phyloP scores from a whole-genome alignment of 1,284 basidiomycete species.

The Cutaneotrichosporon arboriforme region DNA sequence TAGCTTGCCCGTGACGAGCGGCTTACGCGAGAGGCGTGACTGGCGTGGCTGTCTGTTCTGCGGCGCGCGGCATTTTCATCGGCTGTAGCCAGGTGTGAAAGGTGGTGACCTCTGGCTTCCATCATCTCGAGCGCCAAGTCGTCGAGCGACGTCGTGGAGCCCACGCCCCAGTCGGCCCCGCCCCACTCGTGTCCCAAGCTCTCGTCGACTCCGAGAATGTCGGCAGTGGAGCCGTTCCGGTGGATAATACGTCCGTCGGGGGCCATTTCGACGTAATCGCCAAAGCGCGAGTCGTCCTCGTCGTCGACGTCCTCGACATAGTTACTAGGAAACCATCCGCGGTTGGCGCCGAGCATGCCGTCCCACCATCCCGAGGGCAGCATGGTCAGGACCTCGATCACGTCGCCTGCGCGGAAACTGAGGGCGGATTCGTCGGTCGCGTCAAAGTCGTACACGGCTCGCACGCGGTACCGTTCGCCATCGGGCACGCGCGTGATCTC shows the following conservation, averaged over 20 bases:
- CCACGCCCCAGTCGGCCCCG: slow-evolving; percentile 18
- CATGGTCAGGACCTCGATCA: slow-evolving; percentile 89
- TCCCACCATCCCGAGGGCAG: slow-evolving; percentile 99
- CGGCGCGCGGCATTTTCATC: background rate
- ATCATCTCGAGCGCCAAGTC: slow-evolving; percentile 37
- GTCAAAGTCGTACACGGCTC: slow-evolving; percentile 86
- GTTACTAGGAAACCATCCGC: slow-evolving; percentile 98
- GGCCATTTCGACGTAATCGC: slow-evolving; percentile 51
- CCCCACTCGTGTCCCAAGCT: slow-evolving; percentile 23
- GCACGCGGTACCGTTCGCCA: slow-evolving; percentile 54
- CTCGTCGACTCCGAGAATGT: slow-evolving; percentile 29
- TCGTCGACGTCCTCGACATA: slow-evolving; percentile 78
- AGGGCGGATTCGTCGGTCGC: slow-evolving; percentile 82
- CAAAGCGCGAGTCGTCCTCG: slow-evolving; percentile 40
- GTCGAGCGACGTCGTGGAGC: slow-evolving; percentile 22
- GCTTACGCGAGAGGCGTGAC: background rate
- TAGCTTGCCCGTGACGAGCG: slow-evolving; percentile 1
- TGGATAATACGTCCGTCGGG: slow-evolving; percentile 60
- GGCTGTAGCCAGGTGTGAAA: background rate
- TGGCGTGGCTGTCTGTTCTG: background rate
- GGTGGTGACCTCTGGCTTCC: slow-evolving; percentile 7
- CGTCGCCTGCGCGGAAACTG: slow-evolving; percentile 76
- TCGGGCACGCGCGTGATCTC: slow-evolving; percentile 17
- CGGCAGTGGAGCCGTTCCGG: slow-evolving; percentile 13
- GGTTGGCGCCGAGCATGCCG: slow-evolving; percentile 76